Conservation (phyloP, 192 early-diverging fungal species). For the Entophlyctis luteolus region DNA sequence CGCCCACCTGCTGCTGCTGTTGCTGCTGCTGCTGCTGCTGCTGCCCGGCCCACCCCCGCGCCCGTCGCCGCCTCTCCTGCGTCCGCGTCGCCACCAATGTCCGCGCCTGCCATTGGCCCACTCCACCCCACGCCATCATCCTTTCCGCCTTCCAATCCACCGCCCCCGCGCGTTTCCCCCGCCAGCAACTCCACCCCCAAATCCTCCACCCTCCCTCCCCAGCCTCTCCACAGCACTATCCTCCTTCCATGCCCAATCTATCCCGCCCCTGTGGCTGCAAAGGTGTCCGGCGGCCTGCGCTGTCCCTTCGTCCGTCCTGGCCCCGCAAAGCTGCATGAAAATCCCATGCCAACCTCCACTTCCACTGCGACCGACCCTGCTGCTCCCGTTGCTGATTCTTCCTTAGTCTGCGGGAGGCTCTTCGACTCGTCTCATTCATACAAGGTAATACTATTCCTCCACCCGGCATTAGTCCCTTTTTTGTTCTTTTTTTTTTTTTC, state of each 20-base stretch:
- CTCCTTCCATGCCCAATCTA: neutral
- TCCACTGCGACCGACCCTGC: neutral
- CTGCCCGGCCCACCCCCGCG: too few species aligned
- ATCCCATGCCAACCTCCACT: neutral
- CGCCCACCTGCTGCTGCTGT: too few species aligned
- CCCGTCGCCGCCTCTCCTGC: too few species aligned
- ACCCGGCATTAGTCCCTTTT: neutral
- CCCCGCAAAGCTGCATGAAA: neutral
- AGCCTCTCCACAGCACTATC: neutral
- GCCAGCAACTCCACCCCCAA: neutral
- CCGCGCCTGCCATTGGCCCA: neutral
- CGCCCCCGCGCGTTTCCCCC: neutral
- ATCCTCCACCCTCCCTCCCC: neutral
- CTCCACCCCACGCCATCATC: neutral
- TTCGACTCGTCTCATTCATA: conserved; percentile 1
- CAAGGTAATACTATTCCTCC: neutral
- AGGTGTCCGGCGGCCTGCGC: neutral
- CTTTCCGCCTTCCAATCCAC: neutral
- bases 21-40: too few species aligned
- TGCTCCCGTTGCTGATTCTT: too few species aligned
- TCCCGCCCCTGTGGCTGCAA: neutral
- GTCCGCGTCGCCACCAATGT: too few species aligned
- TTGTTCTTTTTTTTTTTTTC: neutral
- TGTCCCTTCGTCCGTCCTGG: neutral
- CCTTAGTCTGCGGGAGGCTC: neutral